phyloP scores from a whole-genome alignment of 2,329 filamentous ascomycete species.

The Neonectria punicea region DNA sequence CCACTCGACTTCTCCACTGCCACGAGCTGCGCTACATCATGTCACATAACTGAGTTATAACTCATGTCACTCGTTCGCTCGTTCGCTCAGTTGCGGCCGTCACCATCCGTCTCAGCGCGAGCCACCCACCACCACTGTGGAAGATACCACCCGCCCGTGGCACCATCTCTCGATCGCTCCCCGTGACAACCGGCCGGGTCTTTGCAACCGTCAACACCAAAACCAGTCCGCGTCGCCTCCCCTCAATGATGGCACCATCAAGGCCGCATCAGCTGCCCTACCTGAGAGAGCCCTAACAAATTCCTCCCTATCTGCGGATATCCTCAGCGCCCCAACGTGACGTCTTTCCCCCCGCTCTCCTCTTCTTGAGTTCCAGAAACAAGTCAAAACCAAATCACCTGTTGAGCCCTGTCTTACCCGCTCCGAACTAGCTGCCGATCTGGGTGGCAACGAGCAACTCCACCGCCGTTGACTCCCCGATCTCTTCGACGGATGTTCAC shows the following conservation, averaged over 20 bases:
- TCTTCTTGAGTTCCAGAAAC: neutral
- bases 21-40: conserved; percentile 19
- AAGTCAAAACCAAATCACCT: conserved; percentile 15
- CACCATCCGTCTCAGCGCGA: neutral
- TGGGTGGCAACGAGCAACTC: conserved; percentile 33
- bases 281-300: neutral
- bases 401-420: conserved; percentile 25
- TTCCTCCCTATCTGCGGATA: neutral
- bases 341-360: neutral
- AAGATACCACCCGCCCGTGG: conserved; percentile 3
- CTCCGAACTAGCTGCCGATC: conserved; percentile 37
- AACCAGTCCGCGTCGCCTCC: neutral
- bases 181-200: conserved; percentile 13
- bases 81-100: neutral
- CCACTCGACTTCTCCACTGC: conserved; percentile 21
- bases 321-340: conserved; percentile 14
- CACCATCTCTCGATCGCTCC: conserved; percentile 14
- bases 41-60: neutral
- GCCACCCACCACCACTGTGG: neutral
- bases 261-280: neutral
- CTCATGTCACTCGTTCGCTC: neutral
- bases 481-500: neutral
- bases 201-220: conserved; percentile 4
- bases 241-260: conserved; percentile 1
- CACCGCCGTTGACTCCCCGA: conserved; percentile 12